Evolutionary conservation across 306 rosid genomes (phyloP), one percentile per base, ranked within the genome.

Genomic region (Rosa rugosa): DNA sequence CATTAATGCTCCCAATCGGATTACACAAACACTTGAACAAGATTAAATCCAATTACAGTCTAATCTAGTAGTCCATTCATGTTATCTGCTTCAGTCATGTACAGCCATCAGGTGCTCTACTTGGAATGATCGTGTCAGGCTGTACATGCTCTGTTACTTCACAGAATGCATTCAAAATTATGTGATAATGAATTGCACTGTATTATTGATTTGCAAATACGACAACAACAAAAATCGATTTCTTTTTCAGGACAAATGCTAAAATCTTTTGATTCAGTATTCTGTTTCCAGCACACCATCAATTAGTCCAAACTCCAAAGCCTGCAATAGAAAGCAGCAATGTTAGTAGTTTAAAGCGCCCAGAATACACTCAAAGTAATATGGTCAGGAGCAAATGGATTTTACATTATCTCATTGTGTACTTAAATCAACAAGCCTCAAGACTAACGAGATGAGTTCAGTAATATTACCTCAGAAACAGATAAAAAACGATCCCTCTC

Each of bases 401-500:
- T 22, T 23, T 23, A 60, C 6, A 4, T 25, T 1, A 54, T 45
- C 34, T 12, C 50, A 23, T 3, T n/a, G 4, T n/a, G 63, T 41
- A 34, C 68, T 23, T 18, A 6, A 46, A 36, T 72, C n/a, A 6
- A 49, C 44, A 49, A 71, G 8, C 41, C 22, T 69, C 18, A 23
- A 34, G 22, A 72, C 45, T 23, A 40, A 23, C 7, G 6, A 41
- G 10, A 74, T 6, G 69, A 56, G 38, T 4, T 68, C 8, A 67
- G 75, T 27, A 76, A 36, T 10, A 65, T 73, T 86, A 95, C 99
- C 96, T 93, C 99, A 5, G 97, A 86, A 83, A 80, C 92, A 62
- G 99, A 93, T 80, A 95, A 79, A 83, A 90, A 95, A 2, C 94
- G 95, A 80, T 95, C 98, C 86, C 98, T 89, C 75, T 95, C 99